Evolutionary conservation across 768 basidiomycete species (phyloP).

Genomic region (Hebeloma cylindrosporum): DNA sequence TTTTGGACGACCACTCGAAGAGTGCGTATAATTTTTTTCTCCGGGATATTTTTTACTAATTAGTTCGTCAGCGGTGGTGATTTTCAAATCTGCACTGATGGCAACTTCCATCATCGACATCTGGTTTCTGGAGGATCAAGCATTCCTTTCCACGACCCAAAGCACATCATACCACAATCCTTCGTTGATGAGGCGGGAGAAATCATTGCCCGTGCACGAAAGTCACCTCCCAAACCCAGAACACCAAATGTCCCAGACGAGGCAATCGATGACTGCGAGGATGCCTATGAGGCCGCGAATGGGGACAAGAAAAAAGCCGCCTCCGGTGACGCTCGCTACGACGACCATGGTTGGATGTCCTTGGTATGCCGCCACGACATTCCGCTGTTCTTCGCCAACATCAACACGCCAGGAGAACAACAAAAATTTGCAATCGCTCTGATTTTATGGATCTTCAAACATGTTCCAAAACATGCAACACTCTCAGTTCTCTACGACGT

Average conservation of each 20-base stretch:
- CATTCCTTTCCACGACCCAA: conserved; percentile 30
- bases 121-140: conserved; percentile 28
- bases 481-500: conserved; percentile 33
- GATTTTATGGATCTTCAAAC: conserved; percentile 7
- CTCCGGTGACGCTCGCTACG: conserved; percentile 21
- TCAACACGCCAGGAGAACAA: conserved; percentile 34
- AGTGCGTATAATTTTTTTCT: conserved; percentile 16
- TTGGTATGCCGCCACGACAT: conserved; percentile 40
- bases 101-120: conserved; percentile 42
- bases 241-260: conserved; percentile 28
- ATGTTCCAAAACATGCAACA: conserved; percentile 28
- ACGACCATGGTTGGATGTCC: conserved; percentile 37
- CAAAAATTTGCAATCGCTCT: conserved; percentile 36
- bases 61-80: conserved; percentile 32
- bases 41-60: background rate
- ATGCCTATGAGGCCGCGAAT: conserved; percentile 30
- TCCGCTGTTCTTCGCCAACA: conserved; percentile 29
- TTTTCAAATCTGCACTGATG: conserved; percentile 37
- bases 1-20: conserved; percentile 23
- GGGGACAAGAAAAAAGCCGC: conserved; percentile 28
- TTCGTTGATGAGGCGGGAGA: conserved; percentile 33
- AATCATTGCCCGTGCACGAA: conserved; percentile 24
- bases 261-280: conserved; percentile 35
- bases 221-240: conserved; percentile 5
- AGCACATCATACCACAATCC: conserved; percentile 33